phyloP scores from a whole-genome alignment of 2,329 filamentous ascomycete species.

The Diaporthe longicolla region DNA sequence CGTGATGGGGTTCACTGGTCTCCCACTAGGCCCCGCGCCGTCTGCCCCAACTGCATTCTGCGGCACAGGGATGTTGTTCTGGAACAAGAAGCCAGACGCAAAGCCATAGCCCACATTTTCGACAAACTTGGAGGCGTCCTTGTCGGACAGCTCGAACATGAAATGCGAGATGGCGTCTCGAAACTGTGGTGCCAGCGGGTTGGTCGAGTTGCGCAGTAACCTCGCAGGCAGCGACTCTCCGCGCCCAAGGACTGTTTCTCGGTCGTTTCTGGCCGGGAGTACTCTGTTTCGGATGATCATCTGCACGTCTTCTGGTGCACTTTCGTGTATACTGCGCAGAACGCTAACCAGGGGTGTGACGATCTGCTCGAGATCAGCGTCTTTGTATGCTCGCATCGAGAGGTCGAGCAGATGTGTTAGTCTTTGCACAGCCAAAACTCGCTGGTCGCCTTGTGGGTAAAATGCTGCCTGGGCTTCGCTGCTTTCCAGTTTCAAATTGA shows the following conservation, averaged over 20 bases:
- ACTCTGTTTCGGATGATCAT: constrained; percentile 75
- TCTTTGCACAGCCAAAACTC: constrained; percentile 71
- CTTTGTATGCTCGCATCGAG: constrained; percentile 73
- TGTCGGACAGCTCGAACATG: constrained; percentile 89
- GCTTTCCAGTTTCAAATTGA: constrained; percentile 80
- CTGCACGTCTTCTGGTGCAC: constrained; percentile 75
- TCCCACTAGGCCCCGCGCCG: constrained; percentile 48
- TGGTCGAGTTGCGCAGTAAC: constrained; percentile 83
- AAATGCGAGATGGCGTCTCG: constrained; percentile 82
- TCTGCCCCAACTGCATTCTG: constrained; percentile 72
- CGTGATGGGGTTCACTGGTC: constrained; percentile 84
- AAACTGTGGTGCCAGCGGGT: constrained; percentile 78
- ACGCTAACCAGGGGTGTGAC: constrained; percentile 82
- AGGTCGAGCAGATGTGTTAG: constrained; percentile 79
- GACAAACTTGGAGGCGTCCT: constrained; percentile 84
- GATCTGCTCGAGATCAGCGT: constrained; percentile 79
- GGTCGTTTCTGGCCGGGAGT: constrained; percentile 83
- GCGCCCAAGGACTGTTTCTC: constrained; percentile 82
- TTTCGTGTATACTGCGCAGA: constrained; percentile 78
- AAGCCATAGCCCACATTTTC: constrained; percentile 95
- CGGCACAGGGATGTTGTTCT: constrained; percentile 85
- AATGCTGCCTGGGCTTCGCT: constrained; percentile 68
- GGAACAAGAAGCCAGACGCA: constrained; percentile 90
- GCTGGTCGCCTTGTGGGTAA: constrained; percentile 73
- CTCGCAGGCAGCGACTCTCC: constrained; percentile 81